Base-by-base conservation (phyloP, 1,284 basidiomycete genomes). In the Xerocomus amazonicus region DNA sequence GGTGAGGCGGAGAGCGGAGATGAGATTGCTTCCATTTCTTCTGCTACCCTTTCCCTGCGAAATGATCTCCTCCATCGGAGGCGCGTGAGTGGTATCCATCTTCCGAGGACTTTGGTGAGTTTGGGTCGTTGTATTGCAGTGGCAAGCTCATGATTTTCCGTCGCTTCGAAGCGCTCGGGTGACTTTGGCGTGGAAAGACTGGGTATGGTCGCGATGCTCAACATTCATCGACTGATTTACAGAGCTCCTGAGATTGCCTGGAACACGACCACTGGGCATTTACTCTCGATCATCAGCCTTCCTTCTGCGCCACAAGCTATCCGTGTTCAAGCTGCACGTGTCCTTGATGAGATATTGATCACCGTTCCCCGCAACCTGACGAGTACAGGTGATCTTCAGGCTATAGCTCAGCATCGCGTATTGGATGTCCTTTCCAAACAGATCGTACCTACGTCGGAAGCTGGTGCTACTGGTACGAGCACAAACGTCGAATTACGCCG, bases 131-230 rank as follows among this genome's bases (percentile, higher is more conserved):
- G 6, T 35, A 36, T 10, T 12, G 23, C 16, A 16, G 27, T 28
- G 14, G 40, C 16, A 14, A 31, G 37, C 35, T 44, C 46, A 33
- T 45, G 34, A 5, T 16, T 40, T 31, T 12, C 19, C 41, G 23
- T 19, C n/a, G 28, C 53, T 16, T 35, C 45, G 23, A 59, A 90
- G 86, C 78, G 85, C 14, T 77, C 84, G 6, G 87, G 86, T 0
- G 88, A 91, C 61, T 97, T 97, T 71, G 91, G 90, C 6, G 83
- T 98, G 41, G 81, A 80, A 52, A 92, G 91, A 64, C 72, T 98
- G 10, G 89, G 91, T 19, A 77, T 81, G 0, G 87, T 97, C 2
- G 78, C 87, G 0, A 75, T 83, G 47, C 76, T 92, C 47, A 98
- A 98, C 62, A 84, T 95, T 13, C 80, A 87, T 58, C 83, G 96